Percentiles rank a stretch among this genome's conserved stretches.
phyloP scores from a whole-genome alignment of 768 basidiomycete genomes.

The Psilocybe tampanensis region DNA sequence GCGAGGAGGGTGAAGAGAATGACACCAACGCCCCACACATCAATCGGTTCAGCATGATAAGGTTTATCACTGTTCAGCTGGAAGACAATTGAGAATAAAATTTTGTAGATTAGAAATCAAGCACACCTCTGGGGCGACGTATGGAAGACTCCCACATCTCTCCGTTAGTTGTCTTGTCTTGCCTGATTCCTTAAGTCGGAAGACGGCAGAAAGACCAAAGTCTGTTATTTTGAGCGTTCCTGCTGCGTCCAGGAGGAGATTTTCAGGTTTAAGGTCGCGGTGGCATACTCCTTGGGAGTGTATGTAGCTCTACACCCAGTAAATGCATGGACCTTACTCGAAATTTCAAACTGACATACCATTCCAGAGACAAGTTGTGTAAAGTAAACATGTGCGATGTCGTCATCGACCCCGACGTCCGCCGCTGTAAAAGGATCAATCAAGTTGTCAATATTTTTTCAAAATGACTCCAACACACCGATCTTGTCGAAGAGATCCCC shows the following conservation, averaged over 20 bases:
- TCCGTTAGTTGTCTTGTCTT: slow-evolving; percentile 77
- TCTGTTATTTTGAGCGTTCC: slow-evolving; percentile 93
- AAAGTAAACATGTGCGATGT: slow-evolving; percentile 91
- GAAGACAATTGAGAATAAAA: not conserved
- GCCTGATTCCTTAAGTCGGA: slow-evolving; percentile 78
- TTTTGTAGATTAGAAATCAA: not conserved
- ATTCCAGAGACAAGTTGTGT: slow-evolving; percentile 83
- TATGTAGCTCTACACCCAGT: slow-evolving; percentile 89
- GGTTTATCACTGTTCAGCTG: slow-evolving; percentile 68
- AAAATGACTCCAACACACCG: slow-evolving; percentile 51
- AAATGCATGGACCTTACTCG: too few species aligned
- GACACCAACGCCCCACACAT: slow-evolving; percentile 95
- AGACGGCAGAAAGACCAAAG: slow-evolving; percentile 93
- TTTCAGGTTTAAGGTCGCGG: slow-evolving; percentile 97
- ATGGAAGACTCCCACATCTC: slow-evolving; percentile 90
- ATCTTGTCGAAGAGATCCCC: slow-evolving; percentile 99
- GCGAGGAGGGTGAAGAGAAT: slow-evolving; percentile 89
- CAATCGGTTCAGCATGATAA: slow-evolving; percentile 91
- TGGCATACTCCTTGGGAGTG: slow-evolving; percentile 92
- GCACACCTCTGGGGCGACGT: slow-evolving; percentile 90
- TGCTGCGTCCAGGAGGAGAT: slow-evolving; percentile 80
- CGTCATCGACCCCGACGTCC: slow-evolving; percentile 84
- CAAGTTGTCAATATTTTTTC: not conserved
- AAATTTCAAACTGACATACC: too few species aligned
- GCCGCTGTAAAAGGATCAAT: slow-evolving; percentile 58